phyloP scores from a whole-genome alignment of 2,329 filamentous ascomycete genomes.

The Biscogniauxia sp. region DNA sequence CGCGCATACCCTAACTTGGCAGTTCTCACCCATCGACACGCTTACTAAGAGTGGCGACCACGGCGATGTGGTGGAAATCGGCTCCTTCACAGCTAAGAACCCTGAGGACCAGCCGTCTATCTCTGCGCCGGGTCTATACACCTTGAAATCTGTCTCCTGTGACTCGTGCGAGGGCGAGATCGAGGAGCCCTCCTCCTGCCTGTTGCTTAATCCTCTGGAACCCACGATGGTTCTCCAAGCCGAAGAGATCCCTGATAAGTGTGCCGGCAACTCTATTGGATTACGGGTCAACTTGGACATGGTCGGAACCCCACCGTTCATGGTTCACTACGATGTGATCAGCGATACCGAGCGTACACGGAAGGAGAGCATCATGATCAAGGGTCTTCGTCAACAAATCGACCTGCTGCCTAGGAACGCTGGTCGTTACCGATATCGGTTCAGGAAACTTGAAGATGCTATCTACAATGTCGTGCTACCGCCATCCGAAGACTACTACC shows the following conservation, averaged over 20 bases:
- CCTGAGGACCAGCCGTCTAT: constrained; percentile 65
- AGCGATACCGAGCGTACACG: constrained; percentile 56
- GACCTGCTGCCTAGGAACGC: constrained; percentile 79
- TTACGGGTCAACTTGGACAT: constrained; percentile 85
- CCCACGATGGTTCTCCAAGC: constrained; percentile 71
- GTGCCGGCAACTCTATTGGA: constrained; percentile 89
- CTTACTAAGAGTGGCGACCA: constrained; percentile 70
- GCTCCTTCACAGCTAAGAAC: constrained; percentile 60
- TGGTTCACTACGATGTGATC: constrained; percentile 72
- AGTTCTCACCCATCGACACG: constrained; percentile 73
- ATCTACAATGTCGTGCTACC: constrained; percentile 65
- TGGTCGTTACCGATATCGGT: constrained; percentile 83
- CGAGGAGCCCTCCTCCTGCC: constrained; percentile 88
- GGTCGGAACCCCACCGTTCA: constrained; percentile 88
- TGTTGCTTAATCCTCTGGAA: constrained; percentile 86
- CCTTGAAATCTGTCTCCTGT: constrained; percentile 74
- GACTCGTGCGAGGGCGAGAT: constrained; percentile 84
- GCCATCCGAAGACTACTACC: constrained; percentile 30
- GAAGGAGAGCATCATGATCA: constrained; percentile 55
- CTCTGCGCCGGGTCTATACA: constrained; percentile 80
- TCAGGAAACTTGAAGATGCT: constrained; percentile 75
- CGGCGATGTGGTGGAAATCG: constrained; percentile 54
- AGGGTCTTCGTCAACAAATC: constrained; percentile 77
- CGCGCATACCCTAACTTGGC: constrained; percentile 73
- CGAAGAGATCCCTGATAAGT: constrained; percentile 90